Evolutionary conservation across 2,329 filamentous ascomycete genomes (phyloP), one percentile per base, ranked within the genome.

Genomic region (Aspergillus ochraceoroseus): DNA sequence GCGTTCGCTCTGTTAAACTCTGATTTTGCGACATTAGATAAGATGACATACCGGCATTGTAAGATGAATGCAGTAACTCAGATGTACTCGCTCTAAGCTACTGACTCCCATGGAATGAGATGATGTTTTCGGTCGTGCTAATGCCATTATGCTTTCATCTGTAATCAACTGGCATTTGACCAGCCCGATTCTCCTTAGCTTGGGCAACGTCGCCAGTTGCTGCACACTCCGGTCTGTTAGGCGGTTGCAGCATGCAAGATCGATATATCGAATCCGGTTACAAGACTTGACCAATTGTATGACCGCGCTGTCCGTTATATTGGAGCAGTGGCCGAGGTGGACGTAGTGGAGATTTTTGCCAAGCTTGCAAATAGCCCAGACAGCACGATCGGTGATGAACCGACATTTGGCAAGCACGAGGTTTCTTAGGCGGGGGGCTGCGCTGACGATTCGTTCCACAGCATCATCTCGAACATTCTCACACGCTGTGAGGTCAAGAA

Each of bases 261-360:
- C 92, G 49, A 98, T 98, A 62, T 98, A 98, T 40, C 92, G 79
- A 52, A 98, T 96, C 15, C 92, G 80, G 57, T 90, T 96, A 72
- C 92, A 98, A 38, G 73, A 74, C 52, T 83, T 82, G 26, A 95
- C 87, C 20, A 98, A 74, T 40, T 81, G 82, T 54, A 85, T 85
- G 12, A 98, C 87, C 1, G 87, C 89, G 23, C 81, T 75, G 58
- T 98, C 92, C 0, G 90, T 95, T 58, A 98, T 89, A 32, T 89
- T 81, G 18, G 80, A 79, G 64, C 92, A 98, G 63, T 98, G 92
- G 7, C 92, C 92, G 2, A 98, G 75, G 59, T 98, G 92, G 37
- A 98, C 83, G 62, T 95, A 96, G 64, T 98, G 92, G 39, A 98
- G 70, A 56, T 96, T 98, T 72, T 95, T 96, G 47, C 89, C 88